phyloP scores from a whole-genome alignment of 2,329 filamentous ascomycete genomes.

The Colletotrichum theobromicola region DNA sequence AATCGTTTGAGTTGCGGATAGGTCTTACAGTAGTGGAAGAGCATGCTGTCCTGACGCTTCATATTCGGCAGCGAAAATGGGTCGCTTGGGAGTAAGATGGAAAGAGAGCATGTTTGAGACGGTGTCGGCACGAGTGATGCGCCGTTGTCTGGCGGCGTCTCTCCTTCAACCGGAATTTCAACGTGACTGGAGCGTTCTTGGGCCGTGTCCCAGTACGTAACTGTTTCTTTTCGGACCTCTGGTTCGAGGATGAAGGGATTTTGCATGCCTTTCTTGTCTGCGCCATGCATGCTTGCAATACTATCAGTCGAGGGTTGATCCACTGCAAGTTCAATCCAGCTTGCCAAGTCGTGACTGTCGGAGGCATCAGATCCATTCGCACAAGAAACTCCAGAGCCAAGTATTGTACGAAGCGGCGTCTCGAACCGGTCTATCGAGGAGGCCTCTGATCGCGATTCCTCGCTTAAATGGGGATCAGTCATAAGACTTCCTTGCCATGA shows the following conservation, averaged over 20 bases:
- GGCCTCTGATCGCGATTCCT: not conserved
- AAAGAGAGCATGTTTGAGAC: not conserved
- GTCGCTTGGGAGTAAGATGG: not conserved
- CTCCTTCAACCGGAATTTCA: no score
- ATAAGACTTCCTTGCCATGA: no score
- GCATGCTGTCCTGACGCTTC: not conserved
- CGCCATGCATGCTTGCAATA: no score
- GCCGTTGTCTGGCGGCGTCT: not conserved
- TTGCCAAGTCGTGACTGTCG: not conserved
- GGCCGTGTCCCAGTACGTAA: no score
- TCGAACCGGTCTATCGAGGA: not conserved
- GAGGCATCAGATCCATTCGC: not conserved
- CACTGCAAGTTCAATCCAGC: not conserved
- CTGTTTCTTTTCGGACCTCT: no score
- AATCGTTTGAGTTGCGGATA: not conserved
- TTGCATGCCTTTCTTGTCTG: no score
- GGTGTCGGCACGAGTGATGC: not conserved
- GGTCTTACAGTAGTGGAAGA: not conserved
- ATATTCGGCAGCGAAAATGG: not conserved
- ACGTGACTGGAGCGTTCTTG: no score
- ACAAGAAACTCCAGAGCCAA: not conserved
- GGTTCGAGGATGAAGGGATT: no score
- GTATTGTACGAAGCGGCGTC: not conserved
- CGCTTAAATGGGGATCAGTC: not conserved
- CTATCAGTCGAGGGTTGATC: not conserved